Evolutionary conservation across 2,329 filamentous ascomycete genomes (phyloP).

Genomic region (Penicillium psychrosexuale): DNA sequence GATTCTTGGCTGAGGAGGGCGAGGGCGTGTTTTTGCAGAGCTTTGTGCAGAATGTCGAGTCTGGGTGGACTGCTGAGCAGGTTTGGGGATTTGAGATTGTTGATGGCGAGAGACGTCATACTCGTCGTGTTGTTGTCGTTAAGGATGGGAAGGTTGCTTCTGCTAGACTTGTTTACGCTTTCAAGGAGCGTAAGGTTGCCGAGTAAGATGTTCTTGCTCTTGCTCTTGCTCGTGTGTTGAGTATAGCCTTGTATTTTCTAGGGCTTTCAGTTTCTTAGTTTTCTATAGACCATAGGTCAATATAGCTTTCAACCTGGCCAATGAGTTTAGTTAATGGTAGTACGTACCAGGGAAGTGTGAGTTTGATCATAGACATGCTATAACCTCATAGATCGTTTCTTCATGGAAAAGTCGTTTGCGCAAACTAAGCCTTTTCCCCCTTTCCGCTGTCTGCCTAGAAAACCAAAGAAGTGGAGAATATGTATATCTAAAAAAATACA

Average conservation of each 20-base stretch:
- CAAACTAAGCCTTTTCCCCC: no score
- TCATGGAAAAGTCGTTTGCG: no score
- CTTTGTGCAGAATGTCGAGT: constrained; percentile 48
- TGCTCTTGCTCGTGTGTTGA: neutral
- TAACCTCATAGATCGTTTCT: neutral
- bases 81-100: constrained; percentile 49
- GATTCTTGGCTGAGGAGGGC: constrained; percentile 57
- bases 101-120: constrained; percentile 42
- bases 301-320: neutral
- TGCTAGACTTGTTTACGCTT: constrained; percentile 44
- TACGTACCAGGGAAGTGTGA: neutral
- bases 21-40: constrained; percentile 49
- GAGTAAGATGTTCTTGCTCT: neutral
- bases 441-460: no score
- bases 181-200: constrained; percentile 12
- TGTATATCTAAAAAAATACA: no score
- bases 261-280: neutral
- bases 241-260: neutral
- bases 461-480: no score
- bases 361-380: neutral
- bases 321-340: neutral
- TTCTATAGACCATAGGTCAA: neutral
- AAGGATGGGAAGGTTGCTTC: constrained; percentile 37
- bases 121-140: constrained; percentile 42
- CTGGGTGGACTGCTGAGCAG: constrained; percentile 56